Evolutionary conservation across 1,284 basidiomycete genomes (phyloP).

Genomic region (Puccinia brachypodii): DNA sequence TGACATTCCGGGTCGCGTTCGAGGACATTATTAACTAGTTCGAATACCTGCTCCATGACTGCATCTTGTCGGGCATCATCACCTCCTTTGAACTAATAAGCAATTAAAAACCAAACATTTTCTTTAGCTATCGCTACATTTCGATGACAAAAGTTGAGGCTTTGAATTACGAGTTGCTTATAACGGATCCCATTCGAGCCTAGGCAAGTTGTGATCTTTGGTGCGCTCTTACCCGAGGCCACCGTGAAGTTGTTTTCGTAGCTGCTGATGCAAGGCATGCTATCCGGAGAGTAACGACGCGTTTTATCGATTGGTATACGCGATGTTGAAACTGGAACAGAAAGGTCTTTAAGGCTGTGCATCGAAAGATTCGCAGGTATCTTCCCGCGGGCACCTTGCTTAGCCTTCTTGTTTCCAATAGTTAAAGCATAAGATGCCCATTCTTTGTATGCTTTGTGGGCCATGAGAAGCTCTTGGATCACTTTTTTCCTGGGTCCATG

Average conservation of each 20-base stretch:
- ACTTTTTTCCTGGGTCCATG: constrained; percentile 59
- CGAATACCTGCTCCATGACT: constrained; percentile 98
- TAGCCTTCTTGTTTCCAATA: constrained; percentile 48
- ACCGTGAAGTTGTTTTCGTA: constrained; percentile 67
- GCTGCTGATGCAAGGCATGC: constrained; percentile 64
- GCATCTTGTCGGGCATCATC: constrained; percentile 92
- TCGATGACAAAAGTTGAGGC: background rate
- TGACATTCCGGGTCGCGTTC: constrained; percentile 71
- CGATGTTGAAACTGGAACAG: constrained; percentile 76
- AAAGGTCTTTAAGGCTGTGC: constrained; percentile 27
- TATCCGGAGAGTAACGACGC: constrained; percentile 67
- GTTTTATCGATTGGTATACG: constrained; percentile 72
- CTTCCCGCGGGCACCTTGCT: constrained; percentile 48
- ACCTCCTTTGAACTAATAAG: constrained; percentile 79
- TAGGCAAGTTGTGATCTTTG: constrained; percentile 74
- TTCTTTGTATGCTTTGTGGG: constrained; percentile 72
- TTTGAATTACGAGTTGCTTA: constrained; percentile 72
- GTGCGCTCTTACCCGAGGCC: constrained; percentile 77
- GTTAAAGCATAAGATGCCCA: constrained; percentile 65
- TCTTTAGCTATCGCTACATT: background rate
- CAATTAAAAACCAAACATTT: background rate
- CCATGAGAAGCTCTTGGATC: constrained; percentile 66
- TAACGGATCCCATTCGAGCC: constrained; percentile 71
- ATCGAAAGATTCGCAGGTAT: constrained; percentile 53
- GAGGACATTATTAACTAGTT: constrained; percentile 79